These are phyloP conservation scores for Fusarium solani-melongenae DNA, from an alignment of 2,329 filamentous ascomycete genomes.

Conservation along the genomic window DNA sequence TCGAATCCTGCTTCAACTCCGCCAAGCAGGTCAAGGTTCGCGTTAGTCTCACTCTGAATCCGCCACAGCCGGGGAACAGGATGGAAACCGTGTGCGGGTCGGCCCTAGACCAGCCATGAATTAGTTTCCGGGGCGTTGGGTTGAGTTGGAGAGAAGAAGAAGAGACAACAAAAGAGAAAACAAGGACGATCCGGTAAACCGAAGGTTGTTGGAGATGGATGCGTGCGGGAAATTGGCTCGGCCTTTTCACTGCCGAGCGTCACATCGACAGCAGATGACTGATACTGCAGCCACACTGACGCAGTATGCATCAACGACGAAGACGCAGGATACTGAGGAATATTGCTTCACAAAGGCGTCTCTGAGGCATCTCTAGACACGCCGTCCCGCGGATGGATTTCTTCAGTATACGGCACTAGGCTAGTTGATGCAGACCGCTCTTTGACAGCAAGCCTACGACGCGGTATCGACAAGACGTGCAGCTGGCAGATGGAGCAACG, in stretches of 20 bases:
- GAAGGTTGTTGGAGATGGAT: background rate
- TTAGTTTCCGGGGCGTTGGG: slow-evolving; percentile 21
- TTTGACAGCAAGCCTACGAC: slow-evolving; percentile 39
- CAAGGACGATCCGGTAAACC: slow-evolving; percentile 3
- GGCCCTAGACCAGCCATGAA: slow-evolving; percentile 22
- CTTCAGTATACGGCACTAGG: slow-evolving; percentile 25
- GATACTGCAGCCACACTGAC: slow-evolving; percentile 3
- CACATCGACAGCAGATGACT: slow-evolving; percentile 1
- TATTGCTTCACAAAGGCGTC: background rate
- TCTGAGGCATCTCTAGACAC: background rate
- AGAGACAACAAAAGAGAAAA: slow-evolving; percentile 37
- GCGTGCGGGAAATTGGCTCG: slow-evolving; percentile 15
- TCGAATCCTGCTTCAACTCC: slow-evolving; percentile 14
- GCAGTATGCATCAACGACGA: slow-evolving; percentile 16
- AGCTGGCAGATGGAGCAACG: slow-evolving; percentile 23
- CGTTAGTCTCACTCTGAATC: slow-evolving; percentile 25
- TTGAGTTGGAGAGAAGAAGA: slow-evolving; percentile 7
- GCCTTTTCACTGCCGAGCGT: slow-evolving; percentile 9
- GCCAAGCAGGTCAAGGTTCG: slow-evolving; percentile 20
- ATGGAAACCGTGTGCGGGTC: slow-evolving; percentile 22
- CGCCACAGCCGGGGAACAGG: slow-evolving; percentile 28
- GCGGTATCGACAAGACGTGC: slow-evolving; percentile 37
- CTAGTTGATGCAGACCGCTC: slow-evolving; percentile 43
- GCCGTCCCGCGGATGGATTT: slow-evolving; percentile 23
- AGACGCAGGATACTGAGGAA: background rate